Evolutionary conservation across 805 yeast species (phyloP).

Genomic region (Middelhovenomyces tepae): DNA sequence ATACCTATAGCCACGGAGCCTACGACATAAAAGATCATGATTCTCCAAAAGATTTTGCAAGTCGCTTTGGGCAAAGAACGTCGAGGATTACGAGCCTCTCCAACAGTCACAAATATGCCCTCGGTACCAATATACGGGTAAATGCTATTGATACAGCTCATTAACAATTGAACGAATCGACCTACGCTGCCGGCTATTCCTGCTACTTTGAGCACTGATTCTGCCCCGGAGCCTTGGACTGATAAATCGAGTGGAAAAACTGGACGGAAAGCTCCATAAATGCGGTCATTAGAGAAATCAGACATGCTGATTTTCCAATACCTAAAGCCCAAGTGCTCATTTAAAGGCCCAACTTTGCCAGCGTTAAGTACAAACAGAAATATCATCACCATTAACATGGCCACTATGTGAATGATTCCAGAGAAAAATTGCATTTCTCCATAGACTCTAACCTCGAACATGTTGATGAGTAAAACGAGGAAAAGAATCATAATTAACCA

Average conservation of each 20-base stretch:
- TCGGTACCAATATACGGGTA: constrained; percentile 80
- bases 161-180: constrained; percentile 32
- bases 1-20: constrained; percentile 63
- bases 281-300: constrained; percentile 36
- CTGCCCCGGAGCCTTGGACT: too few species aligned
- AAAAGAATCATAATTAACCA: constrained; percentile 55
- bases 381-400: constrained; percentile 41
- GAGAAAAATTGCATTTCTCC: constrained; percentile 63
- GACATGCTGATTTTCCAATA: constrained; percentile 57
- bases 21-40: constrained; percentile 54
- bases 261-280: constrained; percentile 69
- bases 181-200: constrained; percentile 42
- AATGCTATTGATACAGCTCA: constrained; percentile 55
- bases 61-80: constrained; percentile 71
- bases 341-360: constrained; percentile 43
- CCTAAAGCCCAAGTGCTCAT: constrained; percentile 49
- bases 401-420: constrained; percentile 37
- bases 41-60: constrained; percentile 62
- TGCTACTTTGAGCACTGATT: background rate
- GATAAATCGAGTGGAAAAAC: constrained; percentile 7
- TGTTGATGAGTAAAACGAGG: constrained; percentile 40
- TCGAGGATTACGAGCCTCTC: constrained; percentile 78
- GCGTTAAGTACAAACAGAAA: constrained; percentile 56
- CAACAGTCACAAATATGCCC: constrained; percentile 73
- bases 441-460: constrained; percentile 60